Evolutionary conservation across 257 asterid species (phyloP), one percentile per base, ranked within the genome.

Genomic region (Primulina tabacum): DNA sequence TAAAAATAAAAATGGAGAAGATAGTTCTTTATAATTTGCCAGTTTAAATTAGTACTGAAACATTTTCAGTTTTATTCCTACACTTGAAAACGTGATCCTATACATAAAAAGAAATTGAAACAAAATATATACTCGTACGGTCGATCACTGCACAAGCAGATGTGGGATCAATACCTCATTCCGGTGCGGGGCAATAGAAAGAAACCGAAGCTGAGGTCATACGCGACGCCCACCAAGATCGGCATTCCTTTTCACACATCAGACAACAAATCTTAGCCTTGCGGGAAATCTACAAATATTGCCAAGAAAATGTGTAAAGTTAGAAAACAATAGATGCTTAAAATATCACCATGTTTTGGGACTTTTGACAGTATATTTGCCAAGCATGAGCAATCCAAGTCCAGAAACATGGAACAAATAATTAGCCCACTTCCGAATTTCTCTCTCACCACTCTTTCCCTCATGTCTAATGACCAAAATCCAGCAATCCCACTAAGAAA

Each of bases 391-490:
- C 40, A 30, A 7, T 68, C 77, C 72, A 79, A 60, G 57, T 71
- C 76, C 60, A 87, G 72, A 71, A 71, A 65, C 94, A 85, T 86
- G 78, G 97, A 88, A 50, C 38, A 28, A 33, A 78, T 65, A 9
- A 86, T 89, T 17, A 87, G 84, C 66, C 81, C 95, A 77, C 94
- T 90, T 67, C 97, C 97, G 50, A 79, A 68, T 77, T 66, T 88
- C 62, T 88, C 94, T 72, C 96, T 82, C 58, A 81, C 88, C 20
- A 73, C 71, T 71, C 92, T 88, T 53, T 86, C 89, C 67, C 83
- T 76, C 96, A 85, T 85, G 69, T 88, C 84, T 2, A 82, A 21
- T 18, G 81, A 73, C 87, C 90, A 85, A 34, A 82, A 21, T 57
- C 85, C 90, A 65, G 66, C 21, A 61, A 35, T 52, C 6, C 83